phyloP scores from a whole-genome alignment of 1,284 basidiomycete genomes.

The Limonomyces culmigenus region DNA sequence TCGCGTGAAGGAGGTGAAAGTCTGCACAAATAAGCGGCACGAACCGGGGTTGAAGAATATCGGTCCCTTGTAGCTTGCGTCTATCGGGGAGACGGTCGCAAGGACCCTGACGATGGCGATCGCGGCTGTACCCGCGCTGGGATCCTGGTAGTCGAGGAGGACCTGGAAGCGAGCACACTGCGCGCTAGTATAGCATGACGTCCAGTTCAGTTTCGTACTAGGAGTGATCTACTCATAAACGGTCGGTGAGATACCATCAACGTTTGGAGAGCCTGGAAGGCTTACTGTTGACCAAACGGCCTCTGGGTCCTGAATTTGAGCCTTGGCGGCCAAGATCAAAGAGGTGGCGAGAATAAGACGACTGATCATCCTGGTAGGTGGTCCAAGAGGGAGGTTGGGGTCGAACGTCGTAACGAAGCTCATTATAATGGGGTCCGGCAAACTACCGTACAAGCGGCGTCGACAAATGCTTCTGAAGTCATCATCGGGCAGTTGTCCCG shows the following conservation, averaged over 20 bases:
- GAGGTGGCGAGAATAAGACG: too few species aligned
- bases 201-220: background rate
- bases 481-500: too few species aligned
- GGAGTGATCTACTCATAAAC: background rate
- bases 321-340: too few species aligned
- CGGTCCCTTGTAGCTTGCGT: background rate
- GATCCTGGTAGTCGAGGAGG: background rate
- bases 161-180: background rate
- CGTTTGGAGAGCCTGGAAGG: background rate
- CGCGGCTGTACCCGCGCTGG: background rate
- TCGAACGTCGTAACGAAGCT: too few species aligned
- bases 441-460: too few species aligned
- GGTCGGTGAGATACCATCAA: background rate
- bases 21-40: background rate
- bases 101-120: background rate
- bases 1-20: background rate
- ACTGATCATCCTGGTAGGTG: too few species aligned
- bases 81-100: background rate
- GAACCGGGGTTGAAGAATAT: background rate
- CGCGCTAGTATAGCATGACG: background rate
- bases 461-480: too few species aligned
- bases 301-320: too few species aligned
- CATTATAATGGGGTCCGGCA: too few species aligned
- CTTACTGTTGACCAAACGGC: background rate
- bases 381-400: too few species aligned